Conservation (phyloP, 192 early-diverging fungal species). For the Mortierella antarctica region DNA sequence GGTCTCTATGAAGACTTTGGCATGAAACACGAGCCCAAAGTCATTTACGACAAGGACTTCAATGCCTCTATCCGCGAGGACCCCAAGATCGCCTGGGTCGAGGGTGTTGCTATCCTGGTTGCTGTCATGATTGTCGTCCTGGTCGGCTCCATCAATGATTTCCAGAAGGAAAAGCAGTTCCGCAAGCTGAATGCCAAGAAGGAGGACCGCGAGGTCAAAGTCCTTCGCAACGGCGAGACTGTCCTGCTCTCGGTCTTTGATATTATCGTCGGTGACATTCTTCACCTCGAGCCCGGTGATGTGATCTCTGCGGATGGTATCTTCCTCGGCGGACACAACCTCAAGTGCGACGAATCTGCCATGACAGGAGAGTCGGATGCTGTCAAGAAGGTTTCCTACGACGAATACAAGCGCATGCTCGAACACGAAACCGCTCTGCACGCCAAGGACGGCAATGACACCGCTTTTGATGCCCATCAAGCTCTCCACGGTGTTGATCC, state of each 20-base stretch:
- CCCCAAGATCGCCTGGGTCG: constrained; percentile 80
- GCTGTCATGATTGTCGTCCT: constrained; percentile 81
- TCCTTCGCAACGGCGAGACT: constrained; percentile 76
- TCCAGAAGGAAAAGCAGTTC: constrained; percentile 87
- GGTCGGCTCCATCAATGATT: constrained; percentile 83
- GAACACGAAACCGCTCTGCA: constrained; percentile 28
- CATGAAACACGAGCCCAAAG: constrained; percentile 47
- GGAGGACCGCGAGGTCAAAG: constrained; percentile 80
- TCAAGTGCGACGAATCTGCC: constrained; percentile 90
- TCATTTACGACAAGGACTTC: constrained; percentile 29
- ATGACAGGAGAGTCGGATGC: constrained; percentile 93
- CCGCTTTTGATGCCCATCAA: constrained; percentile 10
- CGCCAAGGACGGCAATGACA: constrained; percentile 55
- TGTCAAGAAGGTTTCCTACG: constrained; percentile 76
- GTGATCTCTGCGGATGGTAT: constrained; percentile 93
- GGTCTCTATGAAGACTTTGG: constrained; percentile 82
- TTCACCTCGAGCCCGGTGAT: constrained; percentile 89
- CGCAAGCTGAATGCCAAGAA: constrained; percentile 84
- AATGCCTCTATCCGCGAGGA: background rate
- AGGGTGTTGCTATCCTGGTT: constrained; percentile 85
- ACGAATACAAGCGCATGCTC: constrained; percentile 53
- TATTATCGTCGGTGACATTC: constrained; percentile 90
- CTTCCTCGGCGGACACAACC: constrained; percentile 80
- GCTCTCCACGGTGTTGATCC: constrained; percentile 62
- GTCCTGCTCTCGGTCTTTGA: constrained; percentile 77